These are phyloP conservation scores for Coriaria nepalensis DNA, from an alignment of 306 rosid species.

Conservation along the genomic window DNA sequence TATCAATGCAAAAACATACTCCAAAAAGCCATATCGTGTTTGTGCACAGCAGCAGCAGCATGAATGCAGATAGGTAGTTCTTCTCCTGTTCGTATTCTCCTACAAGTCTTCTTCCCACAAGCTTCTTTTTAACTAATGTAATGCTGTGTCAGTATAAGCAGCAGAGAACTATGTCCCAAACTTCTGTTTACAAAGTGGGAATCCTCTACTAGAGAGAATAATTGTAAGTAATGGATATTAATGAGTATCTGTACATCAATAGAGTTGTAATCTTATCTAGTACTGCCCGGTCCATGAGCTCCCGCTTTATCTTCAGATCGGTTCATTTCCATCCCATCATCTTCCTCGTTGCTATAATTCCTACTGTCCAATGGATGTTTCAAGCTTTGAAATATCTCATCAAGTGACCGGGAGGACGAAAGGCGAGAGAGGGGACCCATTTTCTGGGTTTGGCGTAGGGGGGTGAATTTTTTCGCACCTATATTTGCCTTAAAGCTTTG, in stretches of 20 bases:
- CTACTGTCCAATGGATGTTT: constrained; percentile 50
- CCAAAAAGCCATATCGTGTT: too few relatives aligned
- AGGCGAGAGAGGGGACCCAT: constrained; percentile 26
- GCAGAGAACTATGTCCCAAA: too few relatives aligned
- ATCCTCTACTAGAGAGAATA: not conserved
- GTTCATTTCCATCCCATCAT: constrained; percentile 20
- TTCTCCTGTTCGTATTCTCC: too few relatives aligned
- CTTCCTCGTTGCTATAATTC: constrained; percentile 27
- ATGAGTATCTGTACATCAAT: constrained; percentile 34
- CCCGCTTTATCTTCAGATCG: constrained; percentile 19
- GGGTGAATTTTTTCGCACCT: constrained; percentile 43
- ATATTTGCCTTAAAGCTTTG: constrained; percentile 63
- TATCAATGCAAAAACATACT: too few relatives aligned
- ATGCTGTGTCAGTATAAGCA: too few relatives aligned
- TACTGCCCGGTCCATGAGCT: constrained; percentile 21
- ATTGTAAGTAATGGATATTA: not conserved
- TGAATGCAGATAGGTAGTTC: too few relatives aligned
- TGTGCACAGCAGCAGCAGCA: too few relatives aligned
- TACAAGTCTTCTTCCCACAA: too few relatives aligned
- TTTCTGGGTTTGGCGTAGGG: constrained; percentile 50
- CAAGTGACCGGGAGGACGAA: constrained; percentile 78
- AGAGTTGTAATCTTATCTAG: constrained; percentile 26
- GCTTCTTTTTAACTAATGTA: too few relatives aligned
- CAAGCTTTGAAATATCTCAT: constrained; percentile 84
- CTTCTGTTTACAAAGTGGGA: not conserved